A percentile compares a stretch with the other conserved stretches of the same genome.
Conservation (phyloP, 2,329 filamentous ascomycete species). For the Microcyclospora pomicola region DNA sequence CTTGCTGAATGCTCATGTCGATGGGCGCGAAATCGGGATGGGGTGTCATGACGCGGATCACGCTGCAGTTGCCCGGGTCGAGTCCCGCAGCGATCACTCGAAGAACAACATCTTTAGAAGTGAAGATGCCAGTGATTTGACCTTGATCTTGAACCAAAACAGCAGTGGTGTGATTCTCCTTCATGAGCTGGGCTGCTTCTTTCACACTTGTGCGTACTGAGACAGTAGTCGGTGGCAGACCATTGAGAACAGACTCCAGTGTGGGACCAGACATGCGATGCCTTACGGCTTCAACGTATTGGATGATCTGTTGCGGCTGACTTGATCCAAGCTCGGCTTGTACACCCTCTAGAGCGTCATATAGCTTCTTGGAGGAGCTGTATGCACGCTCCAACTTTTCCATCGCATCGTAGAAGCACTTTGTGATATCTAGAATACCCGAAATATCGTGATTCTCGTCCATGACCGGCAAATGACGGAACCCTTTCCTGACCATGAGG, state of each 20-base stretch:
- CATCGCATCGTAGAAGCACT: conserved; percentile 99
- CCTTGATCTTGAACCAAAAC: conserved; percentile 93
- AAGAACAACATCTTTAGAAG: conserved; percentile 96
- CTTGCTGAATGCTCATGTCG: conserved; percentile 98
- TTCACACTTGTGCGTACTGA: conserved; percentile 92
- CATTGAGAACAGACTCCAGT: conserved; percentile 83
- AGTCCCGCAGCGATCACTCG: conserved; percentile 94
- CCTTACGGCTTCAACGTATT: conserved; percentile 91
- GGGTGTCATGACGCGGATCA: conserved; percentile 97
- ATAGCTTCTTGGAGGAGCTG: conserved; percentile 92
- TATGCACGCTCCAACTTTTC: conserved; percentile 98
- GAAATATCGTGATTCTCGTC: conserved; percentile 99
- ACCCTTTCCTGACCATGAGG: conserved; percentile 96
- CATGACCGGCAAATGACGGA: conserved; percentile 96
- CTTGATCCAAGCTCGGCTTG: conserved; percentile 92
- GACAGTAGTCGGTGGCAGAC: conserved; percentile 82
- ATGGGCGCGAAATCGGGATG: conserved; percentile 97
- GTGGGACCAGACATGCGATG: conserved; percentile 97
- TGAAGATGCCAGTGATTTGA: conserved; percentile 97
- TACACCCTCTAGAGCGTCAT: conserved; percentile 93
- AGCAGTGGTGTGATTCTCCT: conserved; percentile 95
- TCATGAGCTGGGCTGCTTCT: conserved; percentile 92
- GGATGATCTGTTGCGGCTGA: conserved; percentile 96
- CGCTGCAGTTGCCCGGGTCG: conserved; percentile 88
- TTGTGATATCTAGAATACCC: conserved; percentile 94